A percentile compares a stretch with the other conserved stretches of the same genome.
Evolutionary conservation across 495 filamentous ascomycete species (phyloP).

Genomic region (Penicillium egyptiacum): DNA sequence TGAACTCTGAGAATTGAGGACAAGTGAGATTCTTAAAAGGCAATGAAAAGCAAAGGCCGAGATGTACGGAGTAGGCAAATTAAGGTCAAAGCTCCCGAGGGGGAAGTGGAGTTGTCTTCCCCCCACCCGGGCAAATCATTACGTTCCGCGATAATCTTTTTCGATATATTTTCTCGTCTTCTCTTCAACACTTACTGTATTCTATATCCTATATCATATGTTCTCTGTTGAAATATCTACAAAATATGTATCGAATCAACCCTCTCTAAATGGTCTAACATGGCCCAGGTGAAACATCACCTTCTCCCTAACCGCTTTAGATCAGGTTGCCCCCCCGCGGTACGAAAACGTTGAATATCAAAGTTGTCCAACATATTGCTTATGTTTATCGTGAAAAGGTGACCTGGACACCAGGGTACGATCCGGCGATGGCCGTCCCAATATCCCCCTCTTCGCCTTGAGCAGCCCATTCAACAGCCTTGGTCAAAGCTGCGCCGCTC

Average conservation of each 20-base stretch:
- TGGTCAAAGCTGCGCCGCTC: slow-evolving; percentile 35
- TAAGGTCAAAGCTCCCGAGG: neutral
- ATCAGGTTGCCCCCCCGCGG: slow-evolving; percentile 1
- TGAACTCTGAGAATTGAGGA: neutral
- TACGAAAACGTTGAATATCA: slow-evolving; percentile 1
- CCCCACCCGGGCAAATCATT: slow-evolving; percentile 8
- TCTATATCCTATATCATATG: neutral
- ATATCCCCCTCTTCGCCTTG: slow-evolving; percentile 42
- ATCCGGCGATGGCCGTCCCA: slow-evolving; percentile 25
- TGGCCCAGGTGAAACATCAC: neutral
- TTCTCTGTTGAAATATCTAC: neutral
- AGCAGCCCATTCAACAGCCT: slow-evolving; percentile 38
- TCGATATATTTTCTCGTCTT: neutral
- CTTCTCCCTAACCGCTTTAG: slow-evolving; percentile 5
- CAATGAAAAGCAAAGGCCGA: neutral
- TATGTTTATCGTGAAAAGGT: slow-evolving; percentile 32
- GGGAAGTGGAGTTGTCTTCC: slow-evolving; percentile 1
- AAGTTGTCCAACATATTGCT: neutral
- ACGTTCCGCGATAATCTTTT: neutral
- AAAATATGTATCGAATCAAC: neutral
- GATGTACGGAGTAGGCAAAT: neutral
- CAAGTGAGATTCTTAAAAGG: neutral
- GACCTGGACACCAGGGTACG: slow-evolving; percentile 36
- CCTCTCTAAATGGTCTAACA: neutral
- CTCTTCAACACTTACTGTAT: neutral